Conservation (phyloP, 441 rosid genomes). For the Populus hybrid region DNA sequence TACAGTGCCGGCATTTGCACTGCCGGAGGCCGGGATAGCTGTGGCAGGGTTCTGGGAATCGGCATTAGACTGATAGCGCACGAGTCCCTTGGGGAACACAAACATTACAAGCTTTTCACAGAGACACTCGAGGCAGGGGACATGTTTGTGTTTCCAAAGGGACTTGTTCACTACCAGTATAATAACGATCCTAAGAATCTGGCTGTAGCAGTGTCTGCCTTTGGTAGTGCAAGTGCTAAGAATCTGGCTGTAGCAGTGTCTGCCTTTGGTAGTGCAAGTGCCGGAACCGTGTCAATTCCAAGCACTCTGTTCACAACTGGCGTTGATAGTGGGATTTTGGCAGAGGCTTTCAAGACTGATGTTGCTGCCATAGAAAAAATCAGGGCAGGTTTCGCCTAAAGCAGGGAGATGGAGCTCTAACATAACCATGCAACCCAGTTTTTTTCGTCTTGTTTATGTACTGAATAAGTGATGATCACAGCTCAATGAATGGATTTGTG, state of each 20-base stretch:
- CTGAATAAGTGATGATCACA: background rate
- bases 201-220: background rate
- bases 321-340: slow-evolving; percentile 27
- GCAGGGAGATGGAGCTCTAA: background rate
- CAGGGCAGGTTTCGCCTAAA: background rate
- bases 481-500: background rate
- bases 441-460: background rate
- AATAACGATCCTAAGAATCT: slow-evolving; percentile 15
- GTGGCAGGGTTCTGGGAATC: background rate
- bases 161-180: slow-evolving; percentile 36
- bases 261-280: too few species aligned
- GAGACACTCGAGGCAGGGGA: slow-evolving; percentile 32
- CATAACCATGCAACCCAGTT: background rate
- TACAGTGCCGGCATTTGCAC: background rate
- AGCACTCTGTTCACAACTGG: slow-evolving; percentile 15
- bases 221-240: background rate
- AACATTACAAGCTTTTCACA: slow-evolving; percentile 24
- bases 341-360: slow-evolving; percentile 36
- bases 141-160: slow-evolving; percentile 40
- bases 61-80: too few species aligned
- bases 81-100: too few species aligned
- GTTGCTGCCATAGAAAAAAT: slow-evolving; percentile 13
- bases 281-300: slow-evolving; percentile 38
- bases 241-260: background rate
- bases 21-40: background rate